phyloP scores from a whole-genome alignment of 2,329 filamentous ascomycete species.

The Colletotrichum melonis region DNA sequence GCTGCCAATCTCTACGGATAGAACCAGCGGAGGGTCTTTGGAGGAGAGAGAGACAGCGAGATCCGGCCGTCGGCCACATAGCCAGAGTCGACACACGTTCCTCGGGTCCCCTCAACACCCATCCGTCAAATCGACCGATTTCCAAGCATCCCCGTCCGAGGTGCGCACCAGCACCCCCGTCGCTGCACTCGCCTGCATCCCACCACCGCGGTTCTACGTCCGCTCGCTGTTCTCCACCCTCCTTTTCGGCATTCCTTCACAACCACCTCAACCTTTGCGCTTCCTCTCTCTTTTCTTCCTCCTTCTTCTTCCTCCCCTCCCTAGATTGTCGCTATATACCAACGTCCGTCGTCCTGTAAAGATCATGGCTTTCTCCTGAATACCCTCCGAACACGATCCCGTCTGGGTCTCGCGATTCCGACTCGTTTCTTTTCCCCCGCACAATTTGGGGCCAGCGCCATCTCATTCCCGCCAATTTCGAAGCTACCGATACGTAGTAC shows the following conservation, averaged over 20 bases:
- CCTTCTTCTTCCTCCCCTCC: neutral
- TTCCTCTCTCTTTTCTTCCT: neutral
- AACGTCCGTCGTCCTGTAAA: conserved; percentile 8
- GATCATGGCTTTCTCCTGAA: conserved; percentile 33
- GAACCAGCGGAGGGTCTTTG: neutral
- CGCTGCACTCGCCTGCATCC: conserved; percentile 22
- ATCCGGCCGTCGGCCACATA: conserved; percentile 6
- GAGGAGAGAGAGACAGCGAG: neutral
- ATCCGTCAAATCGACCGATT: conserved; percentile 31
- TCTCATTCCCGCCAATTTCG: conserved; percentile 17
- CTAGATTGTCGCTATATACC: conserved; percentile 11
- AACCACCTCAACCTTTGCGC: conserved; percentile 5
- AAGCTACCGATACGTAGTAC: conserved; percentile 2
- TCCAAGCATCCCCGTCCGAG: conserved; percentile 34
- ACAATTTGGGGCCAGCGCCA: conserved; percentile 24
- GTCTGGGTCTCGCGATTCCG: conserved; percentile 34
- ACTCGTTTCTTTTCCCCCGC: conserved; percentile 31
- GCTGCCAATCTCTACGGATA: too few relatives aligned
- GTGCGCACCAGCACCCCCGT: conserved; percentile 13
- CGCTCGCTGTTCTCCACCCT: conserved; percentile 32
- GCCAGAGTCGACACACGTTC: neutral
- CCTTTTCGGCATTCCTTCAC: conserved; percentile 33
- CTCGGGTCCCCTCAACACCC: conserved; percentile 24
- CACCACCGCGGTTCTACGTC: conserved; percentile 34
- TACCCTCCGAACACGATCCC: conserved; percentile 24